These are phyloP conservation scores for Delitschia confertaspora DNA, from an alignment of 495 filamentous ascomycete species.

Conservation along the genomic window DNA sequence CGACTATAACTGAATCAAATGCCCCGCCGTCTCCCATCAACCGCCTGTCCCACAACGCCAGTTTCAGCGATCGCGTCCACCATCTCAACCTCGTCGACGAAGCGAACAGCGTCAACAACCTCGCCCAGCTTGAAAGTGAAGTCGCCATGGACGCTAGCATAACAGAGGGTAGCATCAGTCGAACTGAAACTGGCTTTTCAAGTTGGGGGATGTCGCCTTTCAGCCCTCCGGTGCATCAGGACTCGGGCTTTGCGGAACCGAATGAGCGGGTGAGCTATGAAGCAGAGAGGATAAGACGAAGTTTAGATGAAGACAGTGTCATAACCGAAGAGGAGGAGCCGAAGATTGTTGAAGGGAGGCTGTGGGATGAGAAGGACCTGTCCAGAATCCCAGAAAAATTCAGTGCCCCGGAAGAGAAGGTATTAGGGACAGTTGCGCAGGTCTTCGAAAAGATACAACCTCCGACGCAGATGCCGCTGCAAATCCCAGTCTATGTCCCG, in stretches of 20 bases:
- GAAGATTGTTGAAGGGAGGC: constrained; percentile 1
- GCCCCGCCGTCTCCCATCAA: constrained; percentile 6
- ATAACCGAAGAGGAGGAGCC: not conserved
- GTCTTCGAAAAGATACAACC: no score
- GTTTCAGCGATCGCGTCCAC: constrained; percentile 25
- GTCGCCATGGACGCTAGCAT: constrained; percentile 5
- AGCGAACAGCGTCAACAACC: not conserved
- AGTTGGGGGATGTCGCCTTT: constrained; percentile 4
- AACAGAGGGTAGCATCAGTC: not conserved
- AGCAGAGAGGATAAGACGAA: constrained; percentile 17
- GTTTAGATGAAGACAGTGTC: constrained; percentile 5
- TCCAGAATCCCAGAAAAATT: no score
- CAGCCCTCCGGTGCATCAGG: constrained; percentile 25
- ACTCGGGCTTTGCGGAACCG: constrained; percentile 33
- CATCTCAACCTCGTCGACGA: constrained; percentile 1
- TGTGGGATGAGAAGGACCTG: constrained; percentile 20
- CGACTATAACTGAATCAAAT: no score
- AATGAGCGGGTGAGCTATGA: constrained; percentile 5
- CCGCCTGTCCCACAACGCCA: constrained; percentile 12
- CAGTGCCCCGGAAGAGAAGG: no score
- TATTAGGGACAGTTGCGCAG: no score
- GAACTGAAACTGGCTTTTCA: constrained; percentile 8
- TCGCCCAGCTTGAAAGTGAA: constrained; percentile 24
- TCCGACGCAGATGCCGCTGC: no score
- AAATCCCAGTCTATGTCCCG: no score